A percentile compares a stretch with the other conserved stretches of the same genome.
These are phyloP conservation scores for Nigrograna mackinnonii DNA, from an alignment of 2,329 filamentous ascomycete species.

Conservation along the genomic window DNA sequence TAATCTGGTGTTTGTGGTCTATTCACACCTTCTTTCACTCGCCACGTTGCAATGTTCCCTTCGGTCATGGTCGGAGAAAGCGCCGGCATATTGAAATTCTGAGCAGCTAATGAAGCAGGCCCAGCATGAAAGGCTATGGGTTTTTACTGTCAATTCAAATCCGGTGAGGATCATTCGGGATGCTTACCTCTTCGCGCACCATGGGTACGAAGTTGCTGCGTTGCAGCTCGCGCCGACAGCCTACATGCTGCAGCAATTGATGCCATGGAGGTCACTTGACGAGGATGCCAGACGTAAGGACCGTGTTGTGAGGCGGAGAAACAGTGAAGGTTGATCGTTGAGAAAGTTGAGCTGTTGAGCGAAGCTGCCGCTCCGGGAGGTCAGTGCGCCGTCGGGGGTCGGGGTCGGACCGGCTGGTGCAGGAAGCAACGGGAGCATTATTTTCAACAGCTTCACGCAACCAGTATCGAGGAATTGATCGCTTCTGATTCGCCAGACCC, in stretches of 20 bases:
- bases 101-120: constrained; percentile 68
- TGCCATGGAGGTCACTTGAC: constrained; percentile 57
- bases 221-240: constrained; percentile 63
- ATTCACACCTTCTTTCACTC: constrained; percentile 72
- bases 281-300: constrained; percentile 15
- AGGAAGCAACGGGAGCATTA: background rate
- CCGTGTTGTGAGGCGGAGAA: constrained; percentile 9
- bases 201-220: constrained; percentile 57
- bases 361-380: constrained; percentile 13
- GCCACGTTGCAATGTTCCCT: constrained; percentile 84
- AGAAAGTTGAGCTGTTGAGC: constrained; percentile 35
- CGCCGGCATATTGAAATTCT: constrained; percentile 90
- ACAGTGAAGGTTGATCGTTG: constrained; percentile 20
- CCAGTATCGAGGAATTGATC: too few species aligned
- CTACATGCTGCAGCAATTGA: constrained; percentile 68
- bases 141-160: constrained; percentile 20
- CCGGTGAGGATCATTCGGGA: constrained; percentile 9
- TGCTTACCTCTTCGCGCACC: constrained; percentile 62
- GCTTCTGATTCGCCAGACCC: too few species aligned
- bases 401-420: too few species aligned
- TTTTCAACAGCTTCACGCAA: too few species aligned
- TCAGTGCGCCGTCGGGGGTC: constrained; percentile 16
- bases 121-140: constrained; percentile 66
- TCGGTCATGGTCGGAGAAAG: constrained; percentile 94
- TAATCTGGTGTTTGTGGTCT: constrained; percentile 1